Conservation (phyloP, 1,139 yeast species). For the Debaryomycetaceae sp. region DNA sequence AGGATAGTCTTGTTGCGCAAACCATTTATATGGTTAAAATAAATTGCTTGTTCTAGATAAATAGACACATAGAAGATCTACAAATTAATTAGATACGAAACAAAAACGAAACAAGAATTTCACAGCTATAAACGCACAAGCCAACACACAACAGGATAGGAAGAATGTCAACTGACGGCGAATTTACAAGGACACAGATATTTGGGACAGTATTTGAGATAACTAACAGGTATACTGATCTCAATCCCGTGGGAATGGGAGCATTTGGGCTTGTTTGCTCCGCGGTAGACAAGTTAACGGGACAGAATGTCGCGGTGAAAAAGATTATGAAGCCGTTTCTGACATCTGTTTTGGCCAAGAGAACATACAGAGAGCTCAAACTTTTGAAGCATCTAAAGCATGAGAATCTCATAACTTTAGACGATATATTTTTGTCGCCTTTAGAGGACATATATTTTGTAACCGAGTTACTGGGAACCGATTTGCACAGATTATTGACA, state of each 20-base stretch:
- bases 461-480: conserved; percentile 95
- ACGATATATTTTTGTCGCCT: conserved; percentile 92
- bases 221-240: conserved; percentile 83
- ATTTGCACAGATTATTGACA: conserved; percentile 83
- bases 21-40: not conserved
- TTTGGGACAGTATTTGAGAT: conserved; percentile 93
- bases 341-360: conserved; percentile 90
- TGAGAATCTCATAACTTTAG: conserved; percentile 88
- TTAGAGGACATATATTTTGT: conserved; percentile 96
- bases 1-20: not conserved
- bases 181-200: conserved; percentile 53
- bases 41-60: not conserved
- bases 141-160: not conserved
- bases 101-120: too few species aligned
- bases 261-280: conserved; percentile 98
- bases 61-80: not conserved
- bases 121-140: too few species aligned
- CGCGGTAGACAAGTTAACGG: conserved; percentile 87
- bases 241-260: conserved; percentile 99
- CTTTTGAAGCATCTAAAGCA: conserved; percentile 89
- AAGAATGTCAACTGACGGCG: conserved; percentile 42
- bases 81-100: too few species aligned
- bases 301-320: conserved; percentile 93
- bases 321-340: conserved; percentile 97
- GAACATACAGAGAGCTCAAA: conserved; percentile 94